Evolutionary conservation across 1,139 yeast species (phyloP).

Genomic region (Taphrina communis): DNA sequence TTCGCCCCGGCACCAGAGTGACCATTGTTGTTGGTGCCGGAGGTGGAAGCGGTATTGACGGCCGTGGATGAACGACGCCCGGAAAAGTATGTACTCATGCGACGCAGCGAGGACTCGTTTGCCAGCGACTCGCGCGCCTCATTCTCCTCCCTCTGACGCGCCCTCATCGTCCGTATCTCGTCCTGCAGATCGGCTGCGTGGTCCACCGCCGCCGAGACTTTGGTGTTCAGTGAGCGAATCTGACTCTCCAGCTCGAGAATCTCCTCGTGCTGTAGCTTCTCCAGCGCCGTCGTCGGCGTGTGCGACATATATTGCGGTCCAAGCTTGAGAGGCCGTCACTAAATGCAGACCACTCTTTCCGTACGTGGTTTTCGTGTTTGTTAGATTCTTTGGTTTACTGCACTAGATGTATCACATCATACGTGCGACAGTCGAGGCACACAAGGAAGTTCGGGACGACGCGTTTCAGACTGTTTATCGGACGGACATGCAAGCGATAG

Average conservation of each 20-base stretch:
- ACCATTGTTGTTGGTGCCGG: too few species aligned
- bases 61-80: slow-evolving; percentile 15
- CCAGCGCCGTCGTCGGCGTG: slow-evolving; percentile 13
- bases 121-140: slow-evolving; percentile 20
- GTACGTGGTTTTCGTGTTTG: not conserved
- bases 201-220: slow-evolving; percentile 37
- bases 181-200: slow-evolving; percentile 39
- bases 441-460: not conserved
- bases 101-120: slow-evolving; percentile 29
- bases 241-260: slow-evolving; percentile 33
- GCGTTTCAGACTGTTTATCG: not conserved
- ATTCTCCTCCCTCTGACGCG: slow-evolving; percentile 30
- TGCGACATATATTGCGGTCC: not conserved
- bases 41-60: not conserved
- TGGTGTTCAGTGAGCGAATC: slow-evolving; percentile 30
- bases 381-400: too few species aligned
- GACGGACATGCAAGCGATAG: not conserved
- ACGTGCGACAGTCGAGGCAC: too few species aligned
- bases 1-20: not conserved
- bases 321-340: too few species aligned
- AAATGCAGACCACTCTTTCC: not conserved
- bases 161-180: slow-evolving; percentile 23
- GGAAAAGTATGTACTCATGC: slow-evolving; percentile 30
- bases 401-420: too few species aligned
- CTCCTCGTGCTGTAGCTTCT: slow-evolving; percentile 23